Base-by-base conservation (phyloP, 2,329 filamentous ascomycete species). In the Beauveria sp. region DNA sequence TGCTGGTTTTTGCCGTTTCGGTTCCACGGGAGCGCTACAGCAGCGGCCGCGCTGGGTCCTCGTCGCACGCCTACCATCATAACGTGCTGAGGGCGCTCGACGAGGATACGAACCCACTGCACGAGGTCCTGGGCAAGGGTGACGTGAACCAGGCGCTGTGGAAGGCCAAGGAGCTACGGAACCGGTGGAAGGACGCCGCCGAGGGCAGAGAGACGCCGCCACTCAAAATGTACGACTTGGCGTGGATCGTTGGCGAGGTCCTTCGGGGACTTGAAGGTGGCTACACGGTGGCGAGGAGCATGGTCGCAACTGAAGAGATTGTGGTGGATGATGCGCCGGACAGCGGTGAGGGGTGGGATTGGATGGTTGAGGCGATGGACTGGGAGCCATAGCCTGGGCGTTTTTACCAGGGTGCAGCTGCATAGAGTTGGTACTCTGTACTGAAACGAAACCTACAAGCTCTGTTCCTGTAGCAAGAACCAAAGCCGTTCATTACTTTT, bases 181-280 rank as follows among this genome's bases (percentile, higher is more conserved):
- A 91, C 66, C 77, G 84, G 10, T 91, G 88, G 88, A 91, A 91
- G 73, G 83, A 86, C 60, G 86, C 83, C 0, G 83, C 86, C 43
- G 79, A 83, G 61, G 73, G 70, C 1, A 66, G 67, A 8, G 71
- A 72, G 65, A 75, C 70, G 58, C 71, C 69, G 61, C 71, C 69
- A 24, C 74, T 90, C 2, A 79, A 81, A 62, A 81, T 83, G 65
- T 86, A 89, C 66, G 82, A 88, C 60, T 74, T 90, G 12, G 79
- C 83, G 26, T 75, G 75, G 60, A 88, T 90, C 64, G 74, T 90
- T 2, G 71, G 74, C 5, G 74, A 75, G 7, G 79, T 90, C 10
- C 77, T 90, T 57, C 67, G 65, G 0, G 88, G 85, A 0, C 77
- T 89, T 56, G 86, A 88, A 56, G 73, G 76, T 31, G 87, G 82